Evolutionary conservation across 2,329 filamentous ascomycete species (phyloP).

Genomic region (Talaromyces rugulosus): DNA sequence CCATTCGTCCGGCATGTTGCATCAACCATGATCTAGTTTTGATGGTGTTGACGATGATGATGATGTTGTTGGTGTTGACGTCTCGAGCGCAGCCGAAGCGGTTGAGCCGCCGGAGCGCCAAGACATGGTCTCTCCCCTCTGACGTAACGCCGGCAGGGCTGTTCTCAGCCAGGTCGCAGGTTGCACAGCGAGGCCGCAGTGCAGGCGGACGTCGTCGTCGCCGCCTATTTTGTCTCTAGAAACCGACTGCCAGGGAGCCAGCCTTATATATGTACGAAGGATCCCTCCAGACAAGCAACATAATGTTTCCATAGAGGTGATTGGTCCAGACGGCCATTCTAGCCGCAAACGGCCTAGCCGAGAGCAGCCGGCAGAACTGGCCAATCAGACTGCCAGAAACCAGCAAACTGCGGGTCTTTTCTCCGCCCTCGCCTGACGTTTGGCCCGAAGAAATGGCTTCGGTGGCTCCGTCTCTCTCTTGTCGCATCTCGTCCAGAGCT

Average conservation of each 20-base stretch:
- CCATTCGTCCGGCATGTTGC: slow-evolving; percentile 39
- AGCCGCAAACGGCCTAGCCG: background rate
- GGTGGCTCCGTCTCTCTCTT: background rate
- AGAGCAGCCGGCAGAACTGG: background rate
- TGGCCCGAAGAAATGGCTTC: background rate
- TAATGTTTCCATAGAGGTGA: background rate
- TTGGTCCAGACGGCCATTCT: background rate
- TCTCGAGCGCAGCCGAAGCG: background rate
- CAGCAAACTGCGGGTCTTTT: background rate
- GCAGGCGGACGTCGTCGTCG: background rate
- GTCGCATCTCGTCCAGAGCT: background rate
- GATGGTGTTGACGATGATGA: background rate
- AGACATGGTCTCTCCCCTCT: background rate
- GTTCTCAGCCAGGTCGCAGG: background rate
- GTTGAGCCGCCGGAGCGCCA: background rate
- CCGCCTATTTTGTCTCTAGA: background rate
- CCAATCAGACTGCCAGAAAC: background rate
- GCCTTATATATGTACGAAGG: background rate
- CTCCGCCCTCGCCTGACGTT: slow-evolving; percentile 1
- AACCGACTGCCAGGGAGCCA: background rate
- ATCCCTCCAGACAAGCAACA: background rate
- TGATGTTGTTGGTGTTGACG: background rate
- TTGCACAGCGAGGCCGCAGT: background rate
- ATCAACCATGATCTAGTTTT: background rate
- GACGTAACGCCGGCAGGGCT: background rate